Evolutionary conservation across 2,329 filamentous ascomycete species (phyloP).

Genomic region (Alternaria tenuissima): DNA sequence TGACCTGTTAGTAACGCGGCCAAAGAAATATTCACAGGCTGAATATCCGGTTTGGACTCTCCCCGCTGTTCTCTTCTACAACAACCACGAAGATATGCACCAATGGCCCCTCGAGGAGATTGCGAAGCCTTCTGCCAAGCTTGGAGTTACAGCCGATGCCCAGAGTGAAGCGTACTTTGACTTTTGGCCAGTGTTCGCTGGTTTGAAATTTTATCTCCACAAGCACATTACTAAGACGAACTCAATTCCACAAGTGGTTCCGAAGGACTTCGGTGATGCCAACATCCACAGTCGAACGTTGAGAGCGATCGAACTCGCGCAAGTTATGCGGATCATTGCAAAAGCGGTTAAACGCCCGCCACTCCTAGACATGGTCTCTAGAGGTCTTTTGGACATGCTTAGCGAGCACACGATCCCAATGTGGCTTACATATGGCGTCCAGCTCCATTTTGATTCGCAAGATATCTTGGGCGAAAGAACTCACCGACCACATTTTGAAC

Average conservation of each 20-base stretch:
- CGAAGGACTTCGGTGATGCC: neutral
- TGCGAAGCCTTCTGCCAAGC: neutral
- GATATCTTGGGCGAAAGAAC: neutral
- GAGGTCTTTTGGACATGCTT: slow-evolving; percentile 1
- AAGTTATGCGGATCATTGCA: neutral
- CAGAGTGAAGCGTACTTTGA: neutral
- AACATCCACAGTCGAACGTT: neutral
- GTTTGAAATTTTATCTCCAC: slow-evolving; percentile 1
- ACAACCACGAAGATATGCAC: neutral
- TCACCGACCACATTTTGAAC: too few species aligned
- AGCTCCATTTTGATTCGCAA: slow-evolving; percentile 7
- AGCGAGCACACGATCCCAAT: neutral
- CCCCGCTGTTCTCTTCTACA: neutral
- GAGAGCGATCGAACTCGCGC: neutral
- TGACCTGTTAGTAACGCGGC: slow-evolving; percentile 11
- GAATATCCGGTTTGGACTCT: slow-evolving; percentile 6
- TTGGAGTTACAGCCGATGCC: neutral
- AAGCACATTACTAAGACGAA: neutral
- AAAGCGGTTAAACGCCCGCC: neutral
- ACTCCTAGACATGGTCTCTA: slow-evolving; percentile 1
- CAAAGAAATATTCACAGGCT: slow-evolving; percentile 6
- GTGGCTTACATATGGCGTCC: slow-evolving; percentile 4
- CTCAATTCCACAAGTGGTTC: neutral
- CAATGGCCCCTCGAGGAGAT: neutral
- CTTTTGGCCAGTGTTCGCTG: slow-evolving; percentile 1